These are phyloP conservation scores for Omphalotus olearius DNA, from an alignment of 1,284 basidiomycete species.

Conservation along the genomic window DNA sequence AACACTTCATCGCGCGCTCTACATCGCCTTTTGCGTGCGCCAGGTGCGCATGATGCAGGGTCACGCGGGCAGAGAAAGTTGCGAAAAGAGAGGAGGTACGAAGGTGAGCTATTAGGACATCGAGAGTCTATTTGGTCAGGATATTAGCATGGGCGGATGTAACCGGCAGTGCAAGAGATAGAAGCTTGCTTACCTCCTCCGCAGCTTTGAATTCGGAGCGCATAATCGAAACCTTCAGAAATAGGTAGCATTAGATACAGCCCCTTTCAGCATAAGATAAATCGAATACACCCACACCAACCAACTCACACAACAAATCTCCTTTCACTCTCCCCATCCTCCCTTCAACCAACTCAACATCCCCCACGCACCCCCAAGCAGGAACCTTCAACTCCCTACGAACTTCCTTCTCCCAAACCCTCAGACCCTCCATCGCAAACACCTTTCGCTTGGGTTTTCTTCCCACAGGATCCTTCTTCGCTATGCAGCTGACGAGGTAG, in stretches of 20 bases:
- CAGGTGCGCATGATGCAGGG: conserved; percentile 66
- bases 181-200: conserved; percentile 27
- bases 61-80: conserved; percentile 55
- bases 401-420: conserved; percentile 43
- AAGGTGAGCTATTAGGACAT: conserved; percentile 54
- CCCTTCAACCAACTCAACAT: conserved; percentile 44
- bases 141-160: neutral
- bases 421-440: conserved; percentile 63
- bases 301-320: conserved; percentile 64
- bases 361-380: conserved; percentile 46
- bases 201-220: conserved; percentile 64
- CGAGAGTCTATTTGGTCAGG: conserved; percentile 37
- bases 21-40: conserved; percentile 53
- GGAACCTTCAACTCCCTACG: conserved; percentile 40
- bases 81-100: conserved; percentile 53
- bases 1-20: conserved; percentile 53
- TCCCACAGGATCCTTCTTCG: conserved; percentile 69
- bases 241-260: neutral
- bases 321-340: conserved; percentile 60
- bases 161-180: neutral
- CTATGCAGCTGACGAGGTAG: conserved; percentile 59
- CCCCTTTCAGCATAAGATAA: neutral
- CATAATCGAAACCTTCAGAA: conserved; percentile 51
- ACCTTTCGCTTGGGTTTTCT: conserved; percentile 66
- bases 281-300: conserved; percentile 39